Conservation (phyloP, 306 rosid species). For the Vigna mungo region DNA sequence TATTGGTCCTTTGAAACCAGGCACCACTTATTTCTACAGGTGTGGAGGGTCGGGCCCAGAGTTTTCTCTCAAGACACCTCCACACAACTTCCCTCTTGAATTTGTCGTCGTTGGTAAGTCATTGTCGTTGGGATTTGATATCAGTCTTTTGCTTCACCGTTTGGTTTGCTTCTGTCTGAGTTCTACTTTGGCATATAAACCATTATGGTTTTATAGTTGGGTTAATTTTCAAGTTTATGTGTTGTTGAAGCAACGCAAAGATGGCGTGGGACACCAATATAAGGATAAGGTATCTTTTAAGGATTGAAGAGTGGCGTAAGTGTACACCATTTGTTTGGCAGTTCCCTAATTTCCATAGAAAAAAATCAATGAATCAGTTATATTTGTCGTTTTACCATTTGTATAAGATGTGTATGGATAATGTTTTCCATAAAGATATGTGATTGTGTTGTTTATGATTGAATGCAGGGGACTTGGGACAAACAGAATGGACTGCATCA, state of each 20-base stretch:
- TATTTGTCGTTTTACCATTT: too few relatives aligned
- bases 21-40: slow-evolving; percentile 50
- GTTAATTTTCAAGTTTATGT: neutral
- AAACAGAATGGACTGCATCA: slow-evolving; percentile 72
- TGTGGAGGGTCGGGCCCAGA: slow-evolving; percentile 59
- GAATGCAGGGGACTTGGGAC: slow-evolving; percentile 74
- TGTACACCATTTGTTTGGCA: slow-evolving; percentile 17
- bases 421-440: too few relatives aligned
- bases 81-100: slow-evolving; percentile 61
- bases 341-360: neutral
- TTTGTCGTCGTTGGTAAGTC: slow-evolving; percentile 75
- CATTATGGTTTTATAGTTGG: neutral
- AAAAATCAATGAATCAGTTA: neutral
- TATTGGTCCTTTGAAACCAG: slow-evolving; percentile 49
- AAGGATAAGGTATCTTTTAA: neutral
- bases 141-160: neutral
- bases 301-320: neutral
- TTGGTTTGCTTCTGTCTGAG: slow-evolving; percentile 2
- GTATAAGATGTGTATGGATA: too few relatives aligned
- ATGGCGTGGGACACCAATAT: neutral
- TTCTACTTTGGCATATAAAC: neutral
- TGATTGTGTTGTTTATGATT: too few relatives aligned
- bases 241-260: slow-evolving; percentile 39
- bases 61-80: slow-evolving; percentile 73
- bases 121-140: neutral